phyloP scores from a whole-genome alignment of 805 yeast genomes.

The Yarrowia keelungensis region DNA sequence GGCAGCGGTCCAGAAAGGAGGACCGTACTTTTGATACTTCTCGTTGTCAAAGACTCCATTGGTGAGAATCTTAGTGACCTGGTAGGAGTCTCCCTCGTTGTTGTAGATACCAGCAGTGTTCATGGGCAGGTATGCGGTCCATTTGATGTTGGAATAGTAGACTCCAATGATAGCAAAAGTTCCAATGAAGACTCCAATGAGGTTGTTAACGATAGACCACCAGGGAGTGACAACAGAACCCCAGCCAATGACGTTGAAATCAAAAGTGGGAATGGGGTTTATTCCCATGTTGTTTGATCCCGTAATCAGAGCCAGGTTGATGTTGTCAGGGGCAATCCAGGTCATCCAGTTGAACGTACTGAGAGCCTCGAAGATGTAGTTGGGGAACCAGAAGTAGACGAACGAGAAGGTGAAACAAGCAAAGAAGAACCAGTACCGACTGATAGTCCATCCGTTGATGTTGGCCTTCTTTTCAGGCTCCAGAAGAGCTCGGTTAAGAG shows the following conservation, averaged over 20 bases:
- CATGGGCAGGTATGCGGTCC: conserved; percentile 65
- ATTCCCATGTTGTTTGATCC: conserved; percentile 58
- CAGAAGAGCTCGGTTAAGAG: conserved; percentile 49
- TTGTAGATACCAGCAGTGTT: conserved; percentile 60
- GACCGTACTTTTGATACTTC: conserved; percentile 63
- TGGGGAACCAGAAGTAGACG: conserved; percentile 72
- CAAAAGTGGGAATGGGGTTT: conserved; percentile 54
- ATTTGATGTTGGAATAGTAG: conserved; percentile 62
- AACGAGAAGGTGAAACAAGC: conserved; percentile 54
- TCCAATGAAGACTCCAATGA: conserved; percentile 39
- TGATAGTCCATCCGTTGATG: conserved; percentile 68
- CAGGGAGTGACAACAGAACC: conserved; percentile 39
- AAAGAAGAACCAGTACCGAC: conserved; percentile 60
- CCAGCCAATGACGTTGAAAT: conserved; percentile 50
- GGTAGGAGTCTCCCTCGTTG: conserved; percentile 58
- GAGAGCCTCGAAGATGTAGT: conserved; percentile 66
- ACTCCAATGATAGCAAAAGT: conserved; percentile 55
- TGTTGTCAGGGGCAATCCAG: conserved; percentile 63
- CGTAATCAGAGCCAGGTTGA: conserved; percentile 64
- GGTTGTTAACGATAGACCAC: conserved; percentile 38
- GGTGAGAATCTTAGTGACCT: conserved; percentile 56
- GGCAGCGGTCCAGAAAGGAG: conserved; percentile 70
- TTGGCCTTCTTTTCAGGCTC: conserved; percentile 52
- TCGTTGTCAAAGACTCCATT: conserved; percentile 51
- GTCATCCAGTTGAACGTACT: conserved; percentile 68